Base-by-base conservation (phyloP, 352 stramenopile genomes). In the Globisporangium abappressorium region DNA sequence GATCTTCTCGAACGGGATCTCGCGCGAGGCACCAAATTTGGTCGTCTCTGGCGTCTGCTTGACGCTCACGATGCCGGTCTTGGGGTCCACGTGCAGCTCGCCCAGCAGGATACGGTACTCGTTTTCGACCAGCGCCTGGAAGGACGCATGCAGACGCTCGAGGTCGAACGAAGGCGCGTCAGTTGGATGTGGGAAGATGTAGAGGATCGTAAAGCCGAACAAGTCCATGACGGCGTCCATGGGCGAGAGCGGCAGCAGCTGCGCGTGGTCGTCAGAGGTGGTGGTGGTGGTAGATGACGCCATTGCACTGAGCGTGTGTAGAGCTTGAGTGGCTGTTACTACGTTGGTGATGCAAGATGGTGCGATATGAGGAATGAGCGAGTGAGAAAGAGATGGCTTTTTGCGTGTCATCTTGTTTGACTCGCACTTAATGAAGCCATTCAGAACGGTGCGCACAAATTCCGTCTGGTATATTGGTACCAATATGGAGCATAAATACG, bases 61-160 rank as follows among this genome's bases (percentile, higher is more conserved):
- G 11, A 87, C 66, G 66, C 66, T 75, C 26, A 78, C 70, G 24
- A 72, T 56, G 20, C 79, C 76, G 0, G 69, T 82, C 0, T 57
- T 64, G 0, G 53, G 20, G 11, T 89, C 66, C 5, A 78, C 59
- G 38, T 70, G 38, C 3, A 81, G 56, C 26, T 77, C 57, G 11
- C 81, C 83, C 3, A 91, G 54, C 55, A 86, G 72, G 3, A 73
- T 67, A 14, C 66, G 62, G 59, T 89, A 91, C 63, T 90, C 81
- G 30, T 84, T 57, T 20, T 80, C 57, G 6, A 87, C 67, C 5
- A 81, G 58, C 3, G 59, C 36, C 14, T 76, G 5, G 61, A 89
- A 82, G 0, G 79, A 72, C 0, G 36, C 54, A 11, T 81, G 74
- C 8, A 91, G 54, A 33, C 70, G 75, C 34, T 80, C 60, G 57